A percentile compares a stretch with the other conserved stretches of the same genome.
Evolutionary conservation across 257 asterid species (phyloP).

Genomic region (Eucommia ulmoides): DNA sequence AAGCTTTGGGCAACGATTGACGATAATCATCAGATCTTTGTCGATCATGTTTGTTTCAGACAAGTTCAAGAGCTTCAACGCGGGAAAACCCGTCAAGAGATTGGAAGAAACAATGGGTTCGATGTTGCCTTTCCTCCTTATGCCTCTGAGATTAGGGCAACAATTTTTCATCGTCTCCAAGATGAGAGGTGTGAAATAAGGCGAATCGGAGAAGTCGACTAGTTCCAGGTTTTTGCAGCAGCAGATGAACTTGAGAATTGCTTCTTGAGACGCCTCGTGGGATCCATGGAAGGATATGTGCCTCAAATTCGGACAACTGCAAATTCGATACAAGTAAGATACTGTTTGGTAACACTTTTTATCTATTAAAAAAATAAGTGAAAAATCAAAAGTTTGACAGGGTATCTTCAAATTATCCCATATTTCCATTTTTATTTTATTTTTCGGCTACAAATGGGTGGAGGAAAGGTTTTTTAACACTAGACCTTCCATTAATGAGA

Average conservation of each 20-base stretch:
- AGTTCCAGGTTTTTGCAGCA: conserved; percentile 35
- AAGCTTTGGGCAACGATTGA: conserved; percentile 17
- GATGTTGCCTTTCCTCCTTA: conserved; percentile 22
- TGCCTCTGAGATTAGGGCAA: conserved; percentile 35
- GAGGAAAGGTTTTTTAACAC: too few species aligned
- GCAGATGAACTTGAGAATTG: conserved; percentile 19
- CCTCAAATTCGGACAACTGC: conserved; percentile 36
- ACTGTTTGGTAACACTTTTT: background rate
- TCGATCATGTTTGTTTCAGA: conserved; percentile 25
- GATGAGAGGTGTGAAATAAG: conserved; percentile 20
- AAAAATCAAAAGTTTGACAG: too few species aligned
- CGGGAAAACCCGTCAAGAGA: conserved; percentile 17
- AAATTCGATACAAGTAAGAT: conserved; percentile 2
- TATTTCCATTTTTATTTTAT: too few species aligned
- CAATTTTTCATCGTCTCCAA: conserved; percentile 17
- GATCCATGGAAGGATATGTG: conserved; percentile 48
- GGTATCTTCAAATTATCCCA: too few species aligned
- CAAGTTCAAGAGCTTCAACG: conserved; percentile 26
- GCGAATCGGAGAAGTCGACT: conserved; percentile 37
- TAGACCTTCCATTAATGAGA: too few species aligned
- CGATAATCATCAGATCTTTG: conserved; percentile 23
- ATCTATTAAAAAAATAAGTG: too few species aligned
- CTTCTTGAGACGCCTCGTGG: conserved; percentile 22
- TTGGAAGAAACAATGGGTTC: conserved; percentile 8
- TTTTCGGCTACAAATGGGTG: too few species aligned